Evolutionary conservation across 257 asterid species (phyloP).

Genomic region (Rehmannia glutinosa): DNA sequence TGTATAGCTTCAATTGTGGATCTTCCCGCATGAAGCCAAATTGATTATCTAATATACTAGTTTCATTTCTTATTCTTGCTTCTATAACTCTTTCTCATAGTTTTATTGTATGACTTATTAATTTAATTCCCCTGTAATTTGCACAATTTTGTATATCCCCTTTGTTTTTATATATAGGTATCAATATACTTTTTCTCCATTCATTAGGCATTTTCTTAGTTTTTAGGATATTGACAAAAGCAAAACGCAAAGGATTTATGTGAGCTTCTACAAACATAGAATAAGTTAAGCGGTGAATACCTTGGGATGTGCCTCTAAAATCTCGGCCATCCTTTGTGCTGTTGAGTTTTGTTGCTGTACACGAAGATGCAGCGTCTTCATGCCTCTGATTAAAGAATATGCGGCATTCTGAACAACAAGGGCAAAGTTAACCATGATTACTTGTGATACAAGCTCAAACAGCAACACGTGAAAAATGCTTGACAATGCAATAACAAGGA

Average conservation of each 20-base stretch:
- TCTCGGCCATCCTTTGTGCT: slow-evolving; percentile 90
- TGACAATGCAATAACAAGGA: neutral
- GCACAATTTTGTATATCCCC: too few species aligned
- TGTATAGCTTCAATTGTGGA: too few species aligned
- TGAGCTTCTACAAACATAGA: neutral
- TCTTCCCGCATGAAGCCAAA: too few species aligned
- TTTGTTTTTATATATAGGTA: too few species aligned
- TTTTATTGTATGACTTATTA: too few species aligned
- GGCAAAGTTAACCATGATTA: slow-evolving; percentile 10
- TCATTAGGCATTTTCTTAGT: too few species aligned
- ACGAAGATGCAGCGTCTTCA: slow-evolving; percentile 98
- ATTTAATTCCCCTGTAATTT: too few species aligned
- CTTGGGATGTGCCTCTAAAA: slow-evolving; percentile 99
- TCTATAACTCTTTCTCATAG: too few species aligned
- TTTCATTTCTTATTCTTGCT: too few species aligned
- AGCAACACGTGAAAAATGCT: slow-evolving; percentile 4
- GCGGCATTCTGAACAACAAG: slow-evolving; percentile 72
- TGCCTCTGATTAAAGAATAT: slow-evolving; percentile 86
- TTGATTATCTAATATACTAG: too few species aligned
- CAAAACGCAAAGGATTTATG: neutral
- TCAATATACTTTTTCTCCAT: too few species aligned
- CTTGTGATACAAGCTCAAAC: neutral
- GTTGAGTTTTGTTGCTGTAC: slow-evolving; percentile 94
- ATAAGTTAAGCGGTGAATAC: slow-evolving; percentile 29
- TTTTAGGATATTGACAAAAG: too few species aligned